Evolutionary conservation across 163 green algal genomes (phyloP).

Genomic region (Prototheca stagnorum): DNA sequence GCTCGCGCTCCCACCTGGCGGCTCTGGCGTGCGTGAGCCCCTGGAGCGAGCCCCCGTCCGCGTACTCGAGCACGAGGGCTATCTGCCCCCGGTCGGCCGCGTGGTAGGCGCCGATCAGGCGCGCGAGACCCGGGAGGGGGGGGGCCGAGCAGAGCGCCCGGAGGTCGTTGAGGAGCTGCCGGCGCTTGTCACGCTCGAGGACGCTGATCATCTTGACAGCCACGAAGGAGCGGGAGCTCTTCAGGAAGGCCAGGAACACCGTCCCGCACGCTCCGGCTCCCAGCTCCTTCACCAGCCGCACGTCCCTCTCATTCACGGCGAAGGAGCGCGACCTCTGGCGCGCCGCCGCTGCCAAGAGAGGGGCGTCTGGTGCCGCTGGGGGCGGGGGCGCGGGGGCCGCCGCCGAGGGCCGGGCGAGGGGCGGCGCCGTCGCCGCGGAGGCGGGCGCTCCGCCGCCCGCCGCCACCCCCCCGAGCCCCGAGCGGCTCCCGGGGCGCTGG

Average conservation of each 20-base stretch:
- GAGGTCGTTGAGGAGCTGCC: slow-evolving; percentile 90
- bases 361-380: no score
- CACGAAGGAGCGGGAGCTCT: slow-evolving; percentile 50
- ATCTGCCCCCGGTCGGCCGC: slow-evolving; percentile 58
- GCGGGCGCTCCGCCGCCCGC: no score
- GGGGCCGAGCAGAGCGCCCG: slow-evolving; percentile 59
- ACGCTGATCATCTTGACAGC: slow-evolving; percentile 85
- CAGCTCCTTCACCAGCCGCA: slow-evolving; percentile 48
- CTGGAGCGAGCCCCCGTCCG: slow-evolving; percentile 82
- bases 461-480: no score
- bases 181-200: slow-evolving; percentile 46
- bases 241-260: slow-evolving; percentile 69
- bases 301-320: slow-evolving; percentile 58
- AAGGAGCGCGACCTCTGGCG: no score
- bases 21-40: slow-evolving; percentile 27
- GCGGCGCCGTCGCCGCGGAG: no score
- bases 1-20: neutral
- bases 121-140: slow-evolving; percentile 46
- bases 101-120: slow-evolving; percentile 79
- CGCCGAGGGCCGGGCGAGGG: no score
- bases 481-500: no score
- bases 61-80: slow-evolving; percentile 87
- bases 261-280: slow-evolving; percentile 55
- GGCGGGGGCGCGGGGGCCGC: no score
- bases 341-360: no score